Evolutionary conservation across 1,284 basidiomycete species (phyloP).

Genomic region (Trametes pubescens): DNA sequence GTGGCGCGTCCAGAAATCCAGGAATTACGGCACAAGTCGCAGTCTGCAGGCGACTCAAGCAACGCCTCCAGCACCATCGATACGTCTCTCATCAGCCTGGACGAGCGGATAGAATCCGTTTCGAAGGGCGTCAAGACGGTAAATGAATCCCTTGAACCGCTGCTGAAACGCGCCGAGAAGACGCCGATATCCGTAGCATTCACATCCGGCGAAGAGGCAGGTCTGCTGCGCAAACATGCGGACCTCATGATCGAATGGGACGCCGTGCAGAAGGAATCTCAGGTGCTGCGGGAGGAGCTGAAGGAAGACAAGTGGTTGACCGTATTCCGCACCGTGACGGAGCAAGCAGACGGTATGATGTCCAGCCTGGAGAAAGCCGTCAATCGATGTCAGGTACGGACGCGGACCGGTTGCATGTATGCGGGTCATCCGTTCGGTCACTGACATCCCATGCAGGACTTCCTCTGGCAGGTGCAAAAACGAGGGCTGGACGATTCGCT

Average conservation of each 20-base stretch:
- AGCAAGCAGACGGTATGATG: conserved; percentile 98
- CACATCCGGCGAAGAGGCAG: conserved; percentile 55
- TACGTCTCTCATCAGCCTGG: conserved; percentile 78
- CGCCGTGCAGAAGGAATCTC: conserved; percentile 80
- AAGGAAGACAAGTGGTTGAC: conserved; percentile 97
- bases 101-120: conserved; percentile 81
- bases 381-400: conserved; percentile 76
- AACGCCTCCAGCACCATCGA: conserved; percentile 77
- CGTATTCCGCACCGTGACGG: conserved; percentile 91
- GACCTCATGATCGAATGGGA: conserved; percentile 81
- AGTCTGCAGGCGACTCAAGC: conserved; percentile 64
- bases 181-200: conserved; percentile 53
- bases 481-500: conserved; percentile 57
- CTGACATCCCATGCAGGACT: conserved; percentile 60
- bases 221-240: conserved; percentile 75
- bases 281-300: conserved; percentile 86
- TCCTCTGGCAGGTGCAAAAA: conserved; percentile 80
- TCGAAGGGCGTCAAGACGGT: conserved; percentile 73
- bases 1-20: conserved; percentile 69
- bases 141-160: conserved; percentile 67
- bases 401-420: not conserved
- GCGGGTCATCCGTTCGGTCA: not conserved
- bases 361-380: conserved; percentile 91
- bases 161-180: conserved; percentile 53
- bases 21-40: conserved; percentile 83